Base-by-base conservation (phyloP, 2,329 filamentous ascomycete species). In the Neonectria sp. region DNA sequence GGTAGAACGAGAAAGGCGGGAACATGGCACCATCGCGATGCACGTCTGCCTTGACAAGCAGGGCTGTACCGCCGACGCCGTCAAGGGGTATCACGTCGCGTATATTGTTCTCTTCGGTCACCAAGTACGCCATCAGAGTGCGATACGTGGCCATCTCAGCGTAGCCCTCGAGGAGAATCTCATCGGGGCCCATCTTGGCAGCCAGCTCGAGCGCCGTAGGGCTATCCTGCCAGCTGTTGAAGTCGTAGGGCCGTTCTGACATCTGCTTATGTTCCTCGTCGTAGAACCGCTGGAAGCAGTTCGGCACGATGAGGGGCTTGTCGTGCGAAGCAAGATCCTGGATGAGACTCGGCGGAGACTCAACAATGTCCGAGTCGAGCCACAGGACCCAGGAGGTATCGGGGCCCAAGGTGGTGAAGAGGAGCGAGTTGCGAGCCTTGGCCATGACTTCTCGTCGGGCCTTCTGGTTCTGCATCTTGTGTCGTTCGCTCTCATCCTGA, bases 11-110 rank as follows among this genome's bases (percentile, higher is more conserved):
- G 79, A 99, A 99, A 0, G 96, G 90, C 21, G 96, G 96, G 83
- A 99, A 99, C 95, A 98, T 99, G 79, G 96, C 95, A 24, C 96
- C 96, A 77, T 99, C 96, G 29, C 96, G 90, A 80, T 99, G 96
- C 27, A 99, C 96, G 67, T 98, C 95, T 2, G 95, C 96, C 84
- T 97, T 98, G 67, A 99, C 96, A 76, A 99, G 84, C 70, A 99
- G 84, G 2, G 95, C 93, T 1, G 95, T 97, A 40, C 96, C 96
- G 62, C 96, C 96, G 4, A 99, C 96, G 56, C 96, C 96, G 79
- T 99, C 96, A 9, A 99, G 87, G 49, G 91, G 87, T 58, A 98
- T 88, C 77, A 93, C 90, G 40, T 87, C 82, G 56, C 88, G 84
- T 48, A 82, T 79, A 73, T 93, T 88, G 17, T 87, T 87, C 61